Conservation (phyloP, 2,329 filamentous ascomycete genomes). For the Blastomyces silverae region DNA sequence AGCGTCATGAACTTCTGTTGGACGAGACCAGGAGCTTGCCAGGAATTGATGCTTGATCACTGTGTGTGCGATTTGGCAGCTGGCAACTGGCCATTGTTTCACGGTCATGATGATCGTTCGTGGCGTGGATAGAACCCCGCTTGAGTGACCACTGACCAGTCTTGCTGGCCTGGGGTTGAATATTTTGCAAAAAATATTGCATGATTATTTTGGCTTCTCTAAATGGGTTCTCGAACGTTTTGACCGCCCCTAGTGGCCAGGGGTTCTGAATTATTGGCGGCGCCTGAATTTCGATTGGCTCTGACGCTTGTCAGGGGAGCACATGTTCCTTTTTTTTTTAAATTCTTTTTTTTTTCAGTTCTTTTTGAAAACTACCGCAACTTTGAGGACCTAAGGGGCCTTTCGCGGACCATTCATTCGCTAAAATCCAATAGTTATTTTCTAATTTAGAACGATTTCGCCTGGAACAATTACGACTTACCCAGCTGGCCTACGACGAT, state of each 20-base stretch:
- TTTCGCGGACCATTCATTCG: constrained; percentile 20
- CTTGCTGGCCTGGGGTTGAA: background rate
- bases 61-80: constrained; percentile 2
- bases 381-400: background rate
- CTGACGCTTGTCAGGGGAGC: background rate
- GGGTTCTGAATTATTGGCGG: background rate
- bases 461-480: constrained; percentile 30
- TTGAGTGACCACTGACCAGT: background rate
- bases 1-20: constrained; percentile 4
- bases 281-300: constrained; percentile 3
- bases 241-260: background rate
- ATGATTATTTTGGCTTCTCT: background rate
- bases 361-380: background rate
- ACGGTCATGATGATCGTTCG: background rate
- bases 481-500: constrained; percentile 26
- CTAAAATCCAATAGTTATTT: constrained; percentile 31
- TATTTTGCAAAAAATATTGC: background rate
- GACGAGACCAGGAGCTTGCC: background rate
- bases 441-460: constrained; percentile 38
- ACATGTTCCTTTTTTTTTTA: background rate
- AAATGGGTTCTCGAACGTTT: constrained; percentile 9
- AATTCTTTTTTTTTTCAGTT: background rate
- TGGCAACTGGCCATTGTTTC: constrained; percentile 8
- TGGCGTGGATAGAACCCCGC: constrained; percentile 7
- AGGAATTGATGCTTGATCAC: background rate